Percentiles rank a stretch among this genome's conserved stretches.
Evolutionary conservation across 331 rosid genomes (phyloP).

Genomic region (Pyrus hybrid): DNA sequence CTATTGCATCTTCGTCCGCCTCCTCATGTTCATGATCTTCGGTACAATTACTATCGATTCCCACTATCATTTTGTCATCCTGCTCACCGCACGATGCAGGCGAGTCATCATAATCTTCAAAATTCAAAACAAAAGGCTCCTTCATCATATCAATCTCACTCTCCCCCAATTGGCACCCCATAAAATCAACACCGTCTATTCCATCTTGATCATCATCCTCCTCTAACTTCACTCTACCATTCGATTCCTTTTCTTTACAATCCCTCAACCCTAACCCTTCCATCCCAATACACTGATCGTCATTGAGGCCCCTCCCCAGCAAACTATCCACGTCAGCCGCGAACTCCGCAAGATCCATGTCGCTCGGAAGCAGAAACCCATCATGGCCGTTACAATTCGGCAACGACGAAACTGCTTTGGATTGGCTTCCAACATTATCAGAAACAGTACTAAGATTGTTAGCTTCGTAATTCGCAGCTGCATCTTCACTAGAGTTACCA

Average conservation of each 20-base stretch:
- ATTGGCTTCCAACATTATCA: neutral
- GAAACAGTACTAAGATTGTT: neutral
- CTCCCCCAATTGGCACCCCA: constrained; percentile 8
- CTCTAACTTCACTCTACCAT: constrained; percentile 42
- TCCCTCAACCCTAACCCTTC: constrained; percentile 64
- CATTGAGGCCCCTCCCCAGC: constrained; percentile 62
- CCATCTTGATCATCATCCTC: constrained; percentile 27
- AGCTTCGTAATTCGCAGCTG: neutral
- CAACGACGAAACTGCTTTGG: neutral
- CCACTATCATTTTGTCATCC: neutral
- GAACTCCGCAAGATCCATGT: constrained; percentile 66
- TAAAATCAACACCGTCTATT: neutral
- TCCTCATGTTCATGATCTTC: constrained; percentile 1
- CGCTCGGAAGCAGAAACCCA: constrained; percentile 48
- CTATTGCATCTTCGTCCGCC: neutral
- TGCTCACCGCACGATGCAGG: constrained; percentile 33
- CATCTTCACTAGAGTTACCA: constrained; percentile 19
- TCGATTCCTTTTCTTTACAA: constrained; percentile 21
- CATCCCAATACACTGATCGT: constrained; percentile 66
- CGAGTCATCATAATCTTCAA: constrained; percentile 41
- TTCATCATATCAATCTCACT: constrained; percentile 33
- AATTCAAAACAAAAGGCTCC: constrained; percentile 54
- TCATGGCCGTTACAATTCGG: neutral
- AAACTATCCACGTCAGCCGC: constrained; percentile 92
- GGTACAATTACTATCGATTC: neutral